A percentile compares a stretch with the other conserved stretches of the same genome.
Evolutionary conservation across 129 eudicot genomes (phyloP).

Genomic region (Lactuca sativa): DNA sequence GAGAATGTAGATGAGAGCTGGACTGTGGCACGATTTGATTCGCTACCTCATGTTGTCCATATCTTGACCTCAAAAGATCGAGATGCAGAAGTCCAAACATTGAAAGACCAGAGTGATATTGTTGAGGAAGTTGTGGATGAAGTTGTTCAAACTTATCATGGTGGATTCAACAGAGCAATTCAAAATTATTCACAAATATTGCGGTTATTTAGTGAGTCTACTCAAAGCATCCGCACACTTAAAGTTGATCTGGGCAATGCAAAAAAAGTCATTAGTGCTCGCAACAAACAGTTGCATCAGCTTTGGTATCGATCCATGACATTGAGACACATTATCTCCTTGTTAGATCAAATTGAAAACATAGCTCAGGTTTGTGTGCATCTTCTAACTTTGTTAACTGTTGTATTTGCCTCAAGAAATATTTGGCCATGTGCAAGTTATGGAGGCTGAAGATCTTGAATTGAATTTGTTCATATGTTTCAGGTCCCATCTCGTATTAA

Average conservation of each 20-base stretch:
- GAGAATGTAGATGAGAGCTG: slow-evolving; percentile 79
- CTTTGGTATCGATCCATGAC: slow-evolving; percentile 97
- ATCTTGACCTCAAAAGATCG: slow-evolving; percentile 96
- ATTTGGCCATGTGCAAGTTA: slow-evolving; percentile 5
- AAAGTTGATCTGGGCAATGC: slow-evolving; percentile 88
- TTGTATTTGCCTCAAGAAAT: slow-evolving; percentile 20
- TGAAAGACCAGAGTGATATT: slow-evolving; percentile 92
- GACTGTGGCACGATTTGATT: slow-evolving; percentile 93
- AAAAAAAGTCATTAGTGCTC: slow-evolving; percentile 83
- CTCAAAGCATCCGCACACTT: slow-evolving; percentile 67
- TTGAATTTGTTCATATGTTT: slow-evolving; percentile 21
- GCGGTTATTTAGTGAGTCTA: slow-evolving; percentile 94
- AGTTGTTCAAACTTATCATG: slow-evolving; percentile 97
- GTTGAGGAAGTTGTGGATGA: slow-evolving; percentile 97
- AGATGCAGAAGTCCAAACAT: slow-evolving; percentile 65
- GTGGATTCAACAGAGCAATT: slow-evolving; percentile 97
- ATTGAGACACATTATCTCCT: slow-evolving; percentile 84
- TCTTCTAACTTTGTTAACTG: slow-evolving; percentile 19
- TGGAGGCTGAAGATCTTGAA: slow-evolving; percentile 11
- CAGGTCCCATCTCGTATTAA: slow-evolving; percentile 96
- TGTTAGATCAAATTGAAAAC: slow-evolving; percentile 95
- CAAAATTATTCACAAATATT: slow-evolving; percentile 98
- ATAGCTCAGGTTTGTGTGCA: slow-evolving; percentile 73
- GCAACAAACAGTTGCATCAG: slow-evolving; percentile 95
- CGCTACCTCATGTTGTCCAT: slow-evolving; percentile 95